Conservation (phyloP, 2,329 filamentous ascomycete genomes). For the Botrytis hyacinthi region DNA sequence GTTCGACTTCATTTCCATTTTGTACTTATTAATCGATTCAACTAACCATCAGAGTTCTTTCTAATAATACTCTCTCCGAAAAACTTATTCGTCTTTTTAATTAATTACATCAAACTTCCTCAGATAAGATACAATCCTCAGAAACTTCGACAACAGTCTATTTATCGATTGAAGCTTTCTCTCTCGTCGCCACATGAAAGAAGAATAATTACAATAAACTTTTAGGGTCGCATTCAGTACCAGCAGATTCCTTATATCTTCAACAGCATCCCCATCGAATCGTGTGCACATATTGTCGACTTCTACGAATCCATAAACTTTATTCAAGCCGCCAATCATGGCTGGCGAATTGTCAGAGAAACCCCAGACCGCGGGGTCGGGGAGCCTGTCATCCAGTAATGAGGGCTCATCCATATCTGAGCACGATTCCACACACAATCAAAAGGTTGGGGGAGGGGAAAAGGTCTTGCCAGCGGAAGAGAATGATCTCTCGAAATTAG, state of each 20-base stretch:
- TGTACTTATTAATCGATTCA: neutral
- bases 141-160: neutral
- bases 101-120: neutral
- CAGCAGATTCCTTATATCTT: neutral
- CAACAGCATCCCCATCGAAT: neutral
- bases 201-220: neutral
- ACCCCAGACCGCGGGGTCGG: constrained; percentile 26
- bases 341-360: constrained; percentile 35
- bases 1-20: neutral
- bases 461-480: constrained; percentile 60
- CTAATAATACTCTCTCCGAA: neutral
- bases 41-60: neutral
- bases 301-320: neutral
- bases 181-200: neutral
- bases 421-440: constrained; percentile 26
- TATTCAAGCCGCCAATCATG: constrained; percentile 32
- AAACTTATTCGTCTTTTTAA: neutral
- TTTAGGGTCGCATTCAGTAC: neutral
- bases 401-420: constrained; percentile 27
- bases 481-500: constrained; percentile 49
- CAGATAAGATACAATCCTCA: neutral
- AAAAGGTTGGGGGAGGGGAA: constrained; percentile 44
- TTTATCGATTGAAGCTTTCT: neutral
- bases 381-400: constrained; percentile 28
- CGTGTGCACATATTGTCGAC: neutral